Conservation (phyloP, 2,329 filamentous ascomycete genomes). For the Botrytis squamosa region DNA sequence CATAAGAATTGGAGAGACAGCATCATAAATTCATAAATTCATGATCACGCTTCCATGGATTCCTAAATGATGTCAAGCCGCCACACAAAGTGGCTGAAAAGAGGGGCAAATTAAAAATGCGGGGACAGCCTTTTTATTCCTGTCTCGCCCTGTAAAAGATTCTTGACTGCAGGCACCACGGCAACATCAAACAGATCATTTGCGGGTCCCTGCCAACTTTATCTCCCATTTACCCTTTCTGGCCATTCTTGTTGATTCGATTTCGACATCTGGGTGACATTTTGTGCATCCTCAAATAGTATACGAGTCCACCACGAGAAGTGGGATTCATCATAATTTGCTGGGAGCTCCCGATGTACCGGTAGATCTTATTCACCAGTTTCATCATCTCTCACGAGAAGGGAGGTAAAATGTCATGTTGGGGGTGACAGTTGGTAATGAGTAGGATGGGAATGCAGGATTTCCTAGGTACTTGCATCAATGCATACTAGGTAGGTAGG, state of each 20-base stretch:
- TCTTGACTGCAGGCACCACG: slow-evolving; percentile 5
- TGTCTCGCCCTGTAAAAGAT: neutral
- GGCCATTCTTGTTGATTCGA: neutral
- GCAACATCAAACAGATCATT: neutral
- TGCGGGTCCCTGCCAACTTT: slow-evolving; percentile 16
- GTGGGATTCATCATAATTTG: neutral
- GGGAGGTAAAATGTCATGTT: neutral
- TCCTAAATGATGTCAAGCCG: slow-evolving; percentile 1
- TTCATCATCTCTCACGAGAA: slow-evolving; percentile 10
- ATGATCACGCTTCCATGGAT: neutral
- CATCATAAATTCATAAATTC: neutral
- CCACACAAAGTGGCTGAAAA: slow-evolving; percentile 12
- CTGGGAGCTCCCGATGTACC: neutral
- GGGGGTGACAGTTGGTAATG: neutral
- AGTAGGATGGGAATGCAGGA: neutral
- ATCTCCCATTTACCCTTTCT: neutral
- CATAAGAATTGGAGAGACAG: neutral
- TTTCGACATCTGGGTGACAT: neutral
- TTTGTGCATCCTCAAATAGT: neutral
- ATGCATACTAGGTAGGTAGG: neutral
- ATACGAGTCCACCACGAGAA: neutral
- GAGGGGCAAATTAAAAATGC: neutral
- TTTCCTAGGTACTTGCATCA: neutral
- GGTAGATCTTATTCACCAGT: slow-evolving; percentile 2
- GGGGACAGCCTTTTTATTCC: neutral